phyloP scores from a whole-genome alignment of 768 basidiomycete species.

The Lactarius sp. region DNA sequence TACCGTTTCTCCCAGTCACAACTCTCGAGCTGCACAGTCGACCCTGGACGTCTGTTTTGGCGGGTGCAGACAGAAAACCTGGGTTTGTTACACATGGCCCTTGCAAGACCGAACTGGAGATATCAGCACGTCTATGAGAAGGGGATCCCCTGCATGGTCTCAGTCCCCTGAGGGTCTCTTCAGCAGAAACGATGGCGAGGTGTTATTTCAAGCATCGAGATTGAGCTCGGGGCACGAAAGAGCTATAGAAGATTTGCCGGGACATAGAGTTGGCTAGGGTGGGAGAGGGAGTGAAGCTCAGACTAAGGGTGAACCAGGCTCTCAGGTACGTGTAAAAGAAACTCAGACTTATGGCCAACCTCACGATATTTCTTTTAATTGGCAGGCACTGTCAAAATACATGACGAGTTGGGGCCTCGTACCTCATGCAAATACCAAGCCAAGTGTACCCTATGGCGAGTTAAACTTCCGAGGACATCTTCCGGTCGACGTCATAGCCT shows the following conservation, averaged over 20 bases:
- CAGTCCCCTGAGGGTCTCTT: neutral
- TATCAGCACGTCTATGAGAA: slow-evolving; percentile 43
- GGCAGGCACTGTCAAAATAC: slow-evolving; percentile 69
- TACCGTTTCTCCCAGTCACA: slow-evolving; percentile 49
- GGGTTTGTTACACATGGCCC: slow-evolving; percentile 42
- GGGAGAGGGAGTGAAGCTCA: slow-evolving; percentile 34
- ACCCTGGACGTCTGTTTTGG: slow-evolving; percentile 58
- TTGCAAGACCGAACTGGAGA: slow-evolving; percentile 35
- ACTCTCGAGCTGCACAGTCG: slow-evolving; percentile 46
- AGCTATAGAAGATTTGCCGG: slow-evolving; percentile 60
- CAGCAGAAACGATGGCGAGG: neutral
- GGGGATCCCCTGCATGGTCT: slow-evolving; percentile 43
- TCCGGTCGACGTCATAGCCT: slow-evolving; percentile 44
- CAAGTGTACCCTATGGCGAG: slow-evolving; percentile 36
- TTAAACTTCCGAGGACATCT: slow-evolving; percentile 41
- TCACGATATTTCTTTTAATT: slow-evolving; percentile 25
- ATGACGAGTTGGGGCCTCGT: slow-evolving; percentile 52
- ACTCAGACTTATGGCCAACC: neutral
- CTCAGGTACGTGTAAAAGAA: slow-evolving; percentile 39
- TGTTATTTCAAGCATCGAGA: slow-evolving; percentile 50
- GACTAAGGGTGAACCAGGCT: slow-evolving; percentile 49
- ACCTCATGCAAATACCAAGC: slow-evolving; percentile 39
- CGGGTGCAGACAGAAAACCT: slow-evolving; percentile 39
- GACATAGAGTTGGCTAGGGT: slow-evolving; percentile 31
- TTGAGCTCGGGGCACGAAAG: slow-evolving; percentile 51